These are phyloP conservation scores for Mycena polygramma DNA, from an alignment of 768 basidiomycete genomes.

Conservation along the genomic window DNA sequence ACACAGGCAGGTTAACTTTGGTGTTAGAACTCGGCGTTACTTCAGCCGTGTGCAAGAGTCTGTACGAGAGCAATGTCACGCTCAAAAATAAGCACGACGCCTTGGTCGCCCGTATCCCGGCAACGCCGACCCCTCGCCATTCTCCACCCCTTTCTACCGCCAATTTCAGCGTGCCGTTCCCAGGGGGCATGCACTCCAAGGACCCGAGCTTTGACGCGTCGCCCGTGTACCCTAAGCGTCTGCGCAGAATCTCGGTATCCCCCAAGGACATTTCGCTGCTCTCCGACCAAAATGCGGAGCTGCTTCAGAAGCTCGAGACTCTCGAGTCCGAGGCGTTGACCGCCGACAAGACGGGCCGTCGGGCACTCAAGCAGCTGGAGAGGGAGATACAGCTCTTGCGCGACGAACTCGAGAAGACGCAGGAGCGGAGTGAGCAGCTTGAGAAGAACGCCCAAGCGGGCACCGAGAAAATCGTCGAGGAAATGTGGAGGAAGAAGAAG, in stretches of 20 bases:
- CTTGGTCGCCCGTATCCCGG: constrained; percentile 73
- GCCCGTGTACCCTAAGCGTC: constrained; percentile 40
- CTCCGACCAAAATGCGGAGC: constrained; percentile 87
- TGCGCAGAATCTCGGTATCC: constrained; percentile 72
- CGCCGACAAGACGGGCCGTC: constrained; percentile 76
- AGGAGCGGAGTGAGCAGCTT: constrained; percentile 75
- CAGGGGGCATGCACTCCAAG: constrained; percentile 33
- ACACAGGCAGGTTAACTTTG: not conserved
- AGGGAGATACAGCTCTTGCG: constrained; percentile 82
- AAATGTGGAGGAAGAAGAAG: constrained; percentile 60
- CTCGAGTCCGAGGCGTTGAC: constrained; percentile 78
- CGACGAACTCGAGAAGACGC: constrained; percentile 83
- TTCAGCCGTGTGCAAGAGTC: constrained; percentile 74
- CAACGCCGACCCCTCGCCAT: constrained; percentile 55
- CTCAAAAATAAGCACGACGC: constrained; percentile 82
- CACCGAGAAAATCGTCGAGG: constrained; percentile 56
- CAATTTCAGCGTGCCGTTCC: constrained; percentile 45
- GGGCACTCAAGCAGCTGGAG: constrained; percentile 79
- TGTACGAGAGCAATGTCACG: constrained; percentile 77
- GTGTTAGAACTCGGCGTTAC: constrained; percentile 74
- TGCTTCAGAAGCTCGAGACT: constrained; percentile 79
- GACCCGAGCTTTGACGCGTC: constrained; percentile 44
- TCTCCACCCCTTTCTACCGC: constrained; percentile 49
- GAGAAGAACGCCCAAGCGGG: constrained; percentile 72
- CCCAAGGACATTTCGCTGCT: constrained; percentile 78